Conservation (phyloP, 805 yeast species). For the Candida maesae region DNA sequence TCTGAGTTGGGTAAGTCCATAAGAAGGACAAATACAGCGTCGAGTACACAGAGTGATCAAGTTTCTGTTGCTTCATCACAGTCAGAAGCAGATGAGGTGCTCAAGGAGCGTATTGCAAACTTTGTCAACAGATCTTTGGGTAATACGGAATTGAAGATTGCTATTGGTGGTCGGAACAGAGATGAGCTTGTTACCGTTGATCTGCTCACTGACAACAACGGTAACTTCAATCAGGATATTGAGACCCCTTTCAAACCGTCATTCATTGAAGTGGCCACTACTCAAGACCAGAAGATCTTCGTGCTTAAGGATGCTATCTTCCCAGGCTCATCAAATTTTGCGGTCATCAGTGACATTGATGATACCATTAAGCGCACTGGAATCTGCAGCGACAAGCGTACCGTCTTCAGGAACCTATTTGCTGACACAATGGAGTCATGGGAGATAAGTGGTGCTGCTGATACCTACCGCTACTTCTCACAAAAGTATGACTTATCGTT, state of each 20-base stretch:
- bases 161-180: conserved; percentile 48
- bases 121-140: conserved; percentile 69
- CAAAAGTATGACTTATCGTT: conserved; percentile 47
- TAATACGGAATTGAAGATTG: conserved; percentile 48
- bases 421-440: conserved; percentile 63
- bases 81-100: conserved; percentile 39
- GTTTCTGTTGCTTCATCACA: conserved; percentile 4
- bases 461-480: conserved; percentile 60
- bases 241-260: conserved; percentile 60
- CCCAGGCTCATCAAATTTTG: conserved; percentile 49
- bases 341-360: conserved; percentile 86
- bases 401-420: conserved; percentile 74
- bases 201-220: conserved; percentile 58
- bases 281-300: conserved; percentile 43
- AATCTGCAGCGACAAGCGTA: conserved; percentile 81
- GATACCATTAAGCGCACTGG: conserved; percentile 93
- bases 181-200: conserved; percentile 30
- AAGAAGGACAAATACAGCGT: conserved; percentile 10
- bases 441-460: conserved; percentile 67
- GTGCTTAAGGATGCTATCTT: conserved; percentile 42
- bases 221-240: conserved; percentile 56
- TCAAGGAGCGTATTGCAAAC: conserved; percentile 63
- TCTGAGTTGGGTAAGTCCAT: conserved; percentile 5
- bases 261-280: conserved; percentile 47
- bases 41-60: conserved; percentile 7